phyloP scores from a whole-genome alignment of 2,329 filamentous ascomycete genomes.

The Fusarium camptoceras region DNA sequence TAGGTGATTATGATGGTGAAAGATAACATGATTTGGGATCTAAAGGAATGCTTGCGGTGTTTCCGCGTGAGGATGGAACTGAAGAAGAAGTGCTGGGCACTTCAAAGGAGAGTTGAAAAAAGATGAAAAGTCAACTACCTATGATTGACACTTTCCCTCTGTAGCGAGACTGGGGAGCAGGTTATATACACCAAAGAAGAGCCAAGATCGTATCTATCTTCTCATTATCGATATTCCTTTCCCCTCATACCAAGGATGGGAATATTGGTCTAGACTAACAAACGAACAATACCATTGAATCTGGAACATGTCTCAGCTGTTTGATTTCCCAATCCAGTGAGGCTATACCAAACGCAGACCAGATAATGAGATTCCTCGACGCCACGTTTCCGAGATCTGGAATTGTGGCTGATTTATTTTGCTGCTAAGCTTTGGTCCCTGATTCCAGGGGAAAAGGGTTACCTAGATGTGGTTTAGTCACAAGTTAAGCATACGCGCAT shows the following conservation, averaged over 20 bases:
- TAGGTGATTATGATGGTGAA: slow-evolving; percentile 42
- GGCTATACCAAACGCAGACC: slow-evolving; percentile 9
- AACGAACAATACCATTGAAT: slow-evolving; percentile 8
- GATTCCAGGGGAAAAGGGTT: slow-evolving; percentile 20
- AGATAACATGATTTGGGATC: background rate
- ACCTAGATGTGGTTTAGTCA: background rate
- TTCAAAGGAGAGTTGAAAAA: slow-evolving; percentile 7
- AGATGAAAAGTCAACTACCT: background rate
- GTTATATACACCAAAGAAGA: background rate
- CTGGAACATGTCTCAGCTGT: slow-evolving; percentile 21
- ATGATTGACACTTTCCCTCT: background rate
- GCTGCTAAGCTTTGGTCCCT: slow-evolving; percentile 25
- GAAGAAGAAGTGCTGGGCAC: background rate
- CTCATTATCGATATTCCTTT: background rate
- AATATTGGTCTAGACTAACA: slow-evolving; percentile 20
- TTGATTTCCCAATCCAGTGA: background rate
- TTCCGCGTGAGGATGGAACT: slow-evolving; percentile 2
- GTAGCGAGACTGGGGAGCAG: background rate
- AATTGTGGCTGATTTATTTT: slow-evolving; percentile 27
- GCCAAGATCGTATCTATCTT: slow-evolving; percentile 4
- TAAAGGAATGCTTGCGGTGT: slow-evolving; percentile 15
- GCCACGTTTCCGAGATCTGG: slow-evolving; percentile 24
- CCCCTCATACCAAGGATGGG: slow-evolving; percentile 2
- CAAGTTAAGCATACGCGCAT: background rate
- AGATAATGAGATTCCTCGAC: background rate